phyloP scores from a whole-genome alignment of 108 stramenopile genomes.

The Nitzschia putrida region DNA sequence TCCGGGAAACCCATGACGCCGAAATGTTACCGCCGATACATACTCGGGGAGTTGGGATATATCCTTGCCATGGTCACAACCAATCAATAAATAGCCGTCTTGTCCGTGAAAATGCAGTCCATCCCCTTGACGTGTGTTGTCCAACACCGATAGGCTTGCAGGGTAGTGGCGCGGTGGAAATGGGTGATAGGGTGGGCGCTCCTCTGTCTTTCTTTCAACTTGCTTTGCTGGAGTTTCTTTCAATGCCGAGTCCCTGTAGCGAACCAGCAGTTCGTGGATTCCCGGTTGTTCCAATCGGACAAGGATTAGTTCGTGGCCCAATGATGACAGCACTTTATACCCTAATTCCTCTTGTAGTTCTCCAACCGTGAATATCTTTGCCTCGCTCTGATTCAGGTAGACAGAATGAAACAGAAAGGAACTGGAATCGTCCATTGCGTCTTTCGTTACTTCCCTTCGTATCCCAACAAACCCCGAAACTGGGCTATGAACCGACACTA shows the following conservation, averaged over 20 bases:
- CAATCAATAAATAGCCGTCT: slow-evolving; percentile 41
- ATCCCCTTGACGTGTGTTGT: slow-evolving; percentile 20
- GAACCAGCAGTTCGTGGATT: no score
- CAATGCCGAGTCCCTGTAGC: no score
- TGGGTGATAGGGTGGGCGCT: background rate
- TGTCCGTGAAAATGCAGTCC: slow-evolving; percentile 28
- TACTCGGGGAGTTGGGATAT: slow-evolving; percentile 24
- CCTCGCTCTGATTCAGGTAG: no score
- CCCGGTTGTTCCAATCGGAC: no score
- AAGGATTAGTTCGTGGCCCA: no score
- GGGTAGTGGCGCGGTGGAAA: slow-evolving; percentile 31
- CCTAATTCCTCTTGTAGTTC: no score
- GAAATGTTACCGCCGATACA: slow-evolving; percentile 19
- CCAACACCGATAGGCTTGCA: slow-evolving; percentile 14
- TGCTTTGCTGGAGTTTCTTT: no score
- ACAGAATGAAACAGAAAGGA: no score
- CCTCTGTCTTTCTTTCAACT: background rate
- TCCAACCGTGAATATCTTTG: no score
- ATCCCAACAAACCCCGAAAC: slow-evolving; percentile 10
- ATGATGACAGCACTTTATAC: no score
- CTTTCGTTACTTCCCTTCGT: background rate
- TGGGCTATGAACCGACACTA: background rate
- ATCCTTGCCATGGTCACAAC: slow-evolving; percentile 28
- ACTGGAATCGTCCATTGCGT: no score
- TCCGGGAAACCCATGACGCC: slow-evolving; percentile 35